phyloP scores from a whole-genome alignment of 768 basidiomycete species.

The Boletellus ananas region DNA sequence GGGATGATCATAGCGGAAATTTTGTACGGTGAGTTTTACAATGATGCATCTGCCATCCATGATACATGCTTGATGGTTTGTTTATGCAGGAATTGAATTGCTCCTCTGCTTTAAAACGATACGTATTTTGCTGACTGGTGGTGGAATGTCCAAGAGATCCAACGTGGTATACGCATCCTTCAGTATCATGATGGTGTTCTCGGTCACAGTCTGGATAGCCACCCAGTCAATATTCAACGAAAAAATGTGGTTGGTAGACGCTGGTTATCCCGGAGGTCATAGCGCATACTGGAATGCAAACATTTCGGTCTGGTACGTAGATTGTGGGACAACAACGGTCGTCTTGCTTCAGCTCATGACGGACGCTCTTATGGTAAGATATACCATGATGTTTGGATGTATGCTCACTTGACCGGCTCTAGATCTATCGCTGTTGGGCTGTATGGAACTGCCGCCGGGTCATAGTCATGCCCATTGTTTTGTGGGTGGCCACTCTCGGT shows the following conservation, averaged over 20 bases:
- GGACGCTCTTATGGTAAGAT: slow-evolving; percentile 28
- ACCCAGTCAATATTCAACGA: slow-evolving; percentile 22
- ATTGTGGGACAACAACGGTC: slow-evolving; percentile 22
- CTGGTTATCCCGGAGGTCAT: slow-evolving; percentile 34
- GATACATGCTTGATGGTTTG: background rate
- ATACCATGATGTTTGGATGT: background rate
- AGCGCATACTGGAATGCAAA: slow-evolving; percentile 27
- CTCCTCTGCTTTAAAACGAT: slow-evolving; percentile 26
- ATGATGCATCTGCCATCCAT: background rate
- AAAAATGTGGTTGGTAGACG: slow-evolving; percentile 35
- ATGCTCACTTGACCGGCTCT: slow-evolving; percentile 11
- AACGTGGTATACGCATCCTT: slow-evolving; percentile 23
- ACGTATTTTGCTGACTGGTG: slow-evolving; percentile 1
- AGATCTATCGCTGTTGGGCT: slow-evolving; percentile 40
- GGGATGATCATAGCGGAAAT: slow-evolving; percentile 18
- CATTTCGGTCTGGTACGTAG: slow-evolving; percentile 26
- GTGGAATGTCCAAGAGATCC: slow-evolving; percentile 2
- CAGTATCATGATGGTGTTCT: slow-evolving; percentile 24
- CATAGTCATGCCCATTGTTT: slow-evolving; percentile 12
- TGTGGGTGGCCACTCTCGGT: slow-evolving; percentile 26
- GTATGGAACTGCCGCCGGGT: slow-evolving; percentile 26
- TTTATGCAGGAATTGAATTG: slow-evolving; percentile 19
- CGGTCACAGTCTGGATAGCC: slow-evolving; percentile 29
- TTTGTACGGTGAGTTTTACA: slow-evolving; percentile 20
- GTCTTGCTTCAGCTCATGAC: slow-evolving; percentile 34